Percentiles rank a stretch among this genome's conserved stretches.
These are phyloP conservation scores for Trichophaea hybrida DNA, from an alignment of 2,329 filamentous ascomycete species.

Conservation along the genomic window DNA sequence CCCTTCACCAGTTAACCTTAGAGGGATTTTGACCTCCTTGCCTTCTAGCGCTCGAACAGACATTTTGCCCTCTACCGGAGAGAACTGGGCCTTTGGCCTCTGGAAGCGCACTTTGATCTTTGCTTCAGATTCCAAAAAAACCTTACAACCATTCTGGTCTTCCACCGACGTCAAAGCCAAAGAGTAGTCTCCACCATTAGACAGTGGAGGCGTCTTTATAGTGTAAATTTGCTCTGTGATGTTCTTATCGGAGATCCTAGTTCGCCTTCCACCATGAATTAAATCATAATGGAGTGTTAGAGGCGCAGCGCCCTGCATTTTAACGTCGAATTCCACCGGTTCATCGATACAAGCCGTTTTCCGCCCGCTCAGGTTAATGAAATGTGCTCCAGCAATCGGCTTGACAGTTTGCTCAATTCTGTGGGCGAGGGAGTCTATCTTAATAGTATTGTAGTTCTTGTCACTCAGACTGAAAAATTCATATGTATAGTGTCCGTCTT, in stretches of 20 bases:
- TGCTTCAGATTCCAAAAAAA: conserved; percentile 67
- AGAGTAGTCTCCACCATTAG: conserved; percentile 77
- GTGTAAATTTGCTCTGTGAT: conserved; percentile 50
- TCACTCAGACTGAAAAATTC: conserved; percentile 70
- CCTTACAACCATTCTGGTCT: conserved; percentile 74
- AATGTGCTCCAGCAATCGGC: conserved; percentile 65
- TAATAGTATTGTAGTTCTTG: conserved; percentile 57
- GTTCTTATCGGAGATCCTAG: conserved; percentile 48
- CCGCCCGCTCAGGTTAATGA: conserved; percentile 43
- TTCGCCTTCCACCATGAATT: conserved; percentile 73
- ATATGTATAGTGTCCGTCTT: conserved; percentile 77
- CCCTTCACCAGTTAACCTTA: conserved; percentile 70
- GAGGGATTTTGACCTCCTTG: conserved; percentile 56
- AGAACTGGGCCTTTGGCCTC: conserved; percentile 74
- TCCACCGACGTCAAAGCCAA: conserved; percentile 73
- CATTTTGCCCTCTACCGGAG: conserved; percentile 66
- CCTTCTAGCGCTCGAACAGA: conserved; percentile 63
- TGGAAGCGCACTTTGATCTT: conserved; percentile 80
- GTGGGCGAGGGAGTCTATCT: conserved; percentile 46
- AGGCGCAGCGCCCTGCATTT: conserved; percentile 66
- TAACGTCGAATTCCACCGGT: conserved; percentile 57
- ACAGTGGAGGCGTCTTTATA: conserved; percentile 61
- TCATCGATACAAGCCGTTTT: conserved; percentile 72
- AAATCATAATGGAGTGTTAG: conserved; percentile 88
- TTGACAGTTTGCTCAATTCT: conserved; percentile 79